phyloP scores from a whole-genome alignment of 352 stramenopile species.

The Phytophthora macrochlamydospora region DNA sequence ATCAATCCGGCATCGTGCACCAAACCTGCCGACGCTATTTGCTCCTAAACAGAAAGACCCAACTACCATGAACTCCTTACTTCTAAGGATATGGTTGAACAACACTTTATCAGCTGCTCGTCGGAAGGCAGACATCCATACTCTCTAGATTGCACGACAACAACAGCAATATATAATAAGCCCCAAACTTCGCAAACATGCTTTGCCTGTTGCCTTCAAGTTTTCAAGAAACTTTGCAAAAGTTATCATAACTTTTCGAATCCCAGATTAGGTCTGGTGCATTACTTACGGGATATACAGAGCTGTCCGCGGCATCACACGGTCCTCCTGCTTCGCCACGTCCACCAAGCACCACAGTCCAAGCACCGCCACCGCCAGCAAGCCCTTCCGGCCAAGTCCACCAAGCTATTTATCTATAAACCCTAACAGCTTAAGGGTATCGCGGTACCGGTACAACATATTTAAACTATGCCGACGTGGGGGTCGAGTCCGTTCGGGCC shows the following conservation, averaged over 20 bases:
- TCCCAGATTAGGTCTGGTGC: too few relatives aligned
- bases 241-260: too few relatives aligned
- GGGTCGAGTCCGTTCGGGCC: conserved; percentile 36
- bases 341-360: not conserved
- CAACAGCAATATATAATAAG: not conserved
- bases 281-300: not conserved
- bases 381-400: not conserved
- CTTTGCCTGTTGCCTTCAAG: too few relatives aligned
- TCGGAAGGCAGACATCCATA: not conserved
- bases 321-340: not conserved
- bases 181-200: too few relatives aligned
- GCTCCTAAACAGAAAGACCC: conserved; percentile 8
- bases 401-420: not conserved
- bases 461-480: conserved; percentile 21
- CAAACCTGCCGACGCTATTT: conserved; percentile 25
- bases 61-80: too few relatives aligned
- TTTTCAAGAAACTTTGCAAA: not conserved
- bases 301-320: not conserved
- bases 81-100: too few relatives aligned
- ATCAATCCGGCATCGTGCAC: conserved; percentile 24
- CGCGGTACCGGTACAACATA: not conserved
- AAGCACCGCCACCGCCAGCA: not conserved
- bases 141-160: not conserved
- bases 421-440: too few relatives aligned
- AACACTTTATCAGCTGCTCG: not conserved